phyloP scores from a whole-genome alignment of 2,329 filamentous ascomycete species.

The Scytalidium sp. region DNA sequence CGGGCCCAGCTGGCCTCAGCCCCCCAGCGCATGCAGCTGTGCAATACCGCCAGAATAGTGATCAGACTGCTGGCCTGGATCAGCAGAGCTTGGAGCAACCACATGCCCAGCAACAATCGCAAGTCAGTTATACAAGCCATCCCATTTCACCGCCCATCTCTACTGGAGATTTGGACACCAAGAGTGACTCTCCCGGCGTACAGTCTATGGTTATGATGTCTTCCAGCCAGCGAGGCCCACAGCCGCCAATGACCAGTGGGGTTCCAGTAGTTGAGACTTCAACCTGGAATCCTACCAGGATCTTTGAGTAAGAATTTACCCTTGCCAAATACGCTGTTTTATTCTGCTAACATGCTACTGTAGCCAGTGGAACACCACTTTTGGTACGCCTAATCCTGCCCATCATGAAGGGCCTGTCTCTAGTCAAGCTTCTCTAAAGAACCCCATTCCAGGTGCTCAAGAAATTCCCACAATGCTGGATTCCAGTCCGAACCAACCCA shows the following conservation, averaged over 20 bases:
- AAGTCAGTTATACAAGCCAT: constrained; percentile 67
- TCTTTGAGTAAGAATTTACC: constrained; percentile 74
- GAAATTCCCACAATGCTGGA: constrained; percentile 44
- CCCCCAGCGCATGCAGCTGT: constrained; percentile 15
- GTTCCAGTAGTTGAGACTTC: constrained; percentile 62
- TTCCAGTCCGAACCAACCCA: constrained; percentile 41
- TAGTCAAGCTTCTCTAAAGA: constrained; percentile 32
- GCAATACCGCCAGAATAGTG: constrained; percentile 25
- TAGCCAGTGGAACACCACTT: constrained; percentile 94
- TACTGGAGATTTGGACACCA: constrained; percentile 64
- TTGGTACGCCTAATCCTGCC: constrained; percentile 55
- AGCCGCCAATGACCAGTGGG: constrained; percentile 49
- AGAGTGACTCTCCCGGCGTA: constrained; percentile 72
- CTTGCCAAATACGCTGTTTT: neutral
- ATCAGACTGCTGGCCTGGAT: constrained; percentile 23
- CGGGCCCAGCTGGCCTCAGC: constrained; percentile 32
- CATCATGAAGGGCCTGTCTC: constrained; percentile 29
- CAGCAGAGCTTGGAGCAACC: constrained; percentile 48
- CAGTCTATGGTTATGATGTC: constrained; percentile 71
- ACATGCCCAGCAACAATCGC: constrained; percentile 46
- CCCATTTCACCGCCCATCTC: constrained; percentile 81
- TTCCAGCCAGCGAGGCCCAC: constrained; percentile 42
- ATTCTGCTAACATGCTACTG: constrained; percentile 23
- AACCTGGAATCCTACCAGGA: constrained; percentile 80
- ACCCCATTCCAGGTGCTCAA: constrained; percentile 31